phyloP scores from a whole-genome alignment of 306 rosid species.

The Morella rubra region DNA sequence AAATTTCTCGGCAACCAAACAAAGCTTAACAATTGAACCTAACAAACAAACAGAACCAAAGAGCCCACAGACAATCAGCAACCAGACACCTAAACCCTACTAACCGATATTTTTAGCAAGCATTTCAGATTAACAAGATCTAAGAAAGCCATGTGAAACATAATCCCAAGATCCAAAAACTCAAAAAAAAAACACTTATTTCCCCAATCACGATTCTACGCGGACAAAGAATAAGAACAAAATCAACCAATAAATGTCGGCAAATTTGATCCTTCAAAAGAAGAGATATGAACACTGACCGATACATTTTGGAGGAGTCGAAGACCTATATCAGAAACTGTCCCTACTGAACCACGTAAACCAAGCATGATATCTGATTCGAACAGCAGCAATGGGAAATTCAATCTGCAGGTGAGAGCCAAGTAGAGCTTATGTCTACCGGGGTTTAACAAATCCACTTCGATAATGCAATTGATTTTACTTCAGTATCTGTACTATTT shows the following conservation, averaged over 20 bases:
- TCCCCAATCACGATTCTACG: not conserved
- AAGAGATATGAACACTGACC: conserved; percentile 31
- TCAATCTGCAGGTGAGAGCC: not conserved
- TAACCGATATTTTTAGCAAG: not conserved
- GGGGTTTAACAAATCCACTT: too few relatives aligned
- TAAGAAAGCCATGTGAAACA: not conserved
- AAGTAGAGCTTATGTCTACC: not conserved
- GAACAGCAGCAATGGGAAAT: not conserved
- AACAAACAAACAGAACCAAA: not conserved
- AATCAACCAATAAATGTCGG: not conserved
- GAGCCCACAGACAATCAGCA: not conserved
- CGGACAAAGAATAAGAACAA: not conserved
- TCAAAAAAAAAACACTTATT: not conserved
- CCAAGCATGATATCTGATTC: not conserved
- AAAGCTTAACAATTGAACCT: not conserved
- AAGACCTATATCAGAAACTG: conserved; percentile 33
- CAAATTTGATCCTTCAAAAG: not conserved
- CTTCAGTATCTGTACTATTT: too few relatives aligned
- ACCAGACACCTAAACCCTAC: not conserved
- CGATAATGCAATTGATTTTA: too few relatives aligned
- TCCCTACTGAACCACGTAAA: conserved; percentile 9
- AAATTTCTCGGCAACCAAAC: not conserved
- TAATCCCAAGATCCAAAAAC: not conserved
- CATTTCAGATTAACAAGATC: not conserved
- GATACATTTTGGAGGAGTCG: conserved; percentile 45